Percentiles rank a stretch among this genome's conserved stretches.
phyloP scores from a whole-genome alignment of 495 filamentous ascomycete genomes.

The Trichoderma parareesei region DNA sequence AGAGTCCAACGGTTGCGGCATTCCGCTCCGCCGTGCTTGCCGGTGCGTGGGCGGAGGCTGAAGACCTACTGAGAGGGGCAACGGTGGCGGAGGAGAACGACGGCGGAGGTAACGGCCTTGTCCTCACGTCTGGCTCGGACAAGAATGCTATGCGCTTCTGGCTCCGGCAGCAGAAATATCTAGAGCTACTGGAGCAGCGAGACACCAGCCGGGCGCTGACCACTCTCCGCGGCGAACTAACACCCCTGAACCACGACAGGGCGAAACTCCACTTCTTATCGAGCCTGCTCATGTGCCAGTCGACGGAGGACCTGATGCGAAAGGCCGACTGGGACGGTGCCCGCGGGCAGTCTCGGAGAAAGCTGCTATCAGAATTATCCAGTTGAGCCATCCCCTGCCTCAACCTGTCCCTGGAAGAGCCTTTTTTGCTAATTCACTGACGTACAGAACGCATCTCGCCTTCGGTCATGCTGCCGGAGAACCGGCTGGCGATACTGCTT shows the following conservation, averaged over 20 bases:
- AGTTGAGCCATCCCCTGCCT: constrained; percentile 36
- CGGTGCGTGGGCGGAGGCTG: constrained; percentile 79
- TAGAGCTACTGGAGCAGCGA: constrained; percentile 75
- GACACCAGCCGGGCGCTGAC: constrained; percentile 66
- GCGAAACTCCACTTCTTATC: constrained; percentile 72
- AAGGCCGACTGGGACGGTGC: constrained; percentile 87
- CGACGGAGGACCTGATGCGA: constrained; percentile 67
- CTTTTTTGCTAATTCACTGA: constrained; percentile 14
- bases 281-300: constrained; percentile 81
- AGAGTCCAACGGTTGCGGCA: constrained; percentile 73
- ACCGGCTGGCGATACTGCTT: constrained; percentile 79
- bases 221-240: constrained; percentile 80
- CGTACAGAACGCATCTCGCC: constrained; percentile 80
- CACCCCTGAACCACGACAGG: constrained; percentile 74
- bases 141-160: constrained; percentile 53
- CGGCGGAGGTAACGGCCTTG: constrained; percentile 34
- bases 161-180: constrained; percentile 87
- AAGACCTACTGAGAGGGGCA: constrained; percentile 64
- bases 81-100: constrained; percentile 41
- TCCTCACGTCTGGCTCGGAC: constrained; percentile 37
- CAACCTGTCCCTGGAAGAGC: background rate
- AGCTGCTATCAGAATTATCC: constrained; percentile 72
- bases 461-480: constrained; percentile 95
- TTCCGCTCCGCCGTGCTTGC: constrained; percentile 75
- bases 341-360: constrained; percentile 62